Conservation (phyloP, 2,329 filamentous ascomycete species). For the Lecanicillium sp. region DNA sequence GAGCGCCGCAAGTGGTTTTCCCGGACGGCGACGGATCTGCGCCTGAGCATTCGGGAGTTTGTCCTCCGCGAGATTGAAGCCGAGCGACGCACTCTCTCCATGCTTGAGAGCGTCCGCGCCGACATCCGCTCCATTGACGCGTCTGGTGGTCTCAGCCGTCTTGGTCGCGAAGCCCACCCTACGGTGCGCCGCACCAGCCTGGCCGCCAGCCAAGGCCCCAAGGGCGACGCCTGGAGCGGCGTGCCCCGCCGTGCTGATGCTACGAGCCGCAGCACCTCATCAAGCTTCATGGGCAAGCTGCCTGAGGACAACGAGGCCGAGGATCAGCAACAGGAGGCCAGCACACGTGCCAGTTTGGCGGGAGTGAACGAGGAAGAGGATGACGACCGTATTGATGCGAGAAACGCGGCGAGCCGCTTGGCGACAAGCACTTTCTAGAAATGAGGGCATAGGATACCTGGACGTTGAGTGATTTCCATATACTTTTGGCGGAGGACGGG, state of each 20-base stretch:
- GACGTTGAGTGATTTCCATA: conserved; percentile 1
- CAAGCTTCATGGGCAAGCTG: conserved; percentile 60
- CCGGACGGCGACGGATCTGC: conserved; percentile 76
- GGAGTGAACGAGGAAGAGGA: conserved; percentile 74
- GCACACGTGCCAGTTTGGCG: conserved; percentile 45
- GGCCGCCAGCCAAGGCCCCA: conserved; percentile 85
- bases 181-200: conserved; percentile 65
- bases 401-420: conserved; percentile 89
- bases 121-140: conserved; percentile 91
- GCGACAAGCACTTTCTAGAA: conserved; percentile 85
- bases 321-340: conserved; percentile 33
- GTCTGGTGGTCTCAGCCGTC: conserved; percentile 79
- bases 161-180: conserved; percentile 85
- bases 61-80: conserved; percentile 93
- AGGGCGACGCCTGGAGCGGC: conserved; percentile 97
- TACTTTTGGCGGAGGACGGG: background rate
- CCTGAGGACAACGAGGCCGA: conserved; percentile 55
- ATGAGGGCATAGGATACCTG: conserved; percentile 3
- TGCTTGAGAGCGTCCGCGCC: conserved; percentile 86
- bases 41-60: conserved; percentile 81
- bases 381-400: conserved; percentile 88
- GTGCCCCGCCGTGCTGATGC: conserved; percentile 78
- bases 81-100: conserved; percentile 83
- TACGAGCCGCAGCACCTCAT: conserved; percentile 70
- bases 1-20: conserved; percentile 90